Evolutionary conservation across 352 stramenopile species (phyloP).

Genomic region (Globisporangium uncinulatum): DNA sequence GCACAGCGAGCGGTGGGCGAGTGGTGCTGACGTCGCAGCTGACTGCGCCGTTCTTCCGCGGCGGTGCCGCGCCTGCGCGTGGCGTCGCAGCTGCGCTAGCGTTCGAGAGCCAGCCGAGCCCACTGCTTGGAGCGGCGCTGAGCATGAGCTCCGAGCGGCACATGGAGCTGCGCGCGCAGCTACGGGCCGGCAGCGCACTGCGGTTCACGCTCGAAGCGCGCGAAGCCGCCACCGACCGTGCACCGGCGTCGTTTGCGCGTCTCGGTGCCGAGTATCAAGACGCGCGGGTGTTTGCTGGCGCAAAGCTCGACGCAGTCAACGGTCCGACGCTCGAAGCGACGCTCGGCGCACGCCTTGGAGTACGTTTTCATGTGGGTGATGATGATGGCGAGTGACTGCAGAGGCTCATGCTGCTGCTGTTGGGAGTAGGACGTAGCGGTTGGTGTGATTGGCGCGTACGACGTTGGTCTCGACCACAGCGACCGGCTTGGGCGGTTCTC

Average conservation of each 20-base stretch:
- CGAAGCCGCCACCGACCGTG: slow-evolving; percentile 65
- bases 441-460: slow-evolving; percentile 58
- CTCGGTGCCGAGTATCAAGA: slow-evolving; percentile 67
- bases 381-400: background rate
- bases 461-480: slow-evolving; percentile 75
- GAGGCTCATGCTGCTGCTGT: background rate
- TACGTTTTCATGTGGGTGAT: slow-evolving; percentile 6
- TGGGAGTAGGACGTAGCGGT: slow-evolving; percentile 25
- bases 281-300: slow-evolving; percentile 35
- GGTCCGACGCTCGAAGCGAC: slow-evolving; percentile 65
- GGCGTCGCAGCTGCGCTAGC: slow-evolving; percentile 57
- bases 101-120: slow-evolving; percentile 61
- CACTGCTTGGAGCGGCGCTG: slow-evolving; percentile 55
- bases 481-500: slow-evolving; percentile 62
- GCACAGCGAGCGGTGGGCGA: slow-evolving; percentile 44
- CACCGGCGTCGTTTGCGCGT: slow-evolving; percentile 58
- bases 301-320: slow-evolving; percentile 77
- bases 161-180: slow-evolving; percentile 56
- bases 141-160: slow-evolving; percentile 67
- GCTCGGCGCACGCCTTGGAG: slow-evolving; percentile 37
- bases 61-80: slow-evolving; percentile 47
- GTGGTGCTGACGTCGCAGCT: slow-evolving; percentile 52
- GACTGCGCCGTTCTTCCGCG: slow-evolving; percentile 63
- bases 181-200: slow-evolving; percentile 42
- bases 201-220: slow-evolving; percentile 72